A percentile compares a stretch with the other conserved stretches of the same genome.
Evolutionary conservation across 768 basidiomycete species (phyloP).

Genomic region (Naganishia vaughanmartiniae): DNA sequence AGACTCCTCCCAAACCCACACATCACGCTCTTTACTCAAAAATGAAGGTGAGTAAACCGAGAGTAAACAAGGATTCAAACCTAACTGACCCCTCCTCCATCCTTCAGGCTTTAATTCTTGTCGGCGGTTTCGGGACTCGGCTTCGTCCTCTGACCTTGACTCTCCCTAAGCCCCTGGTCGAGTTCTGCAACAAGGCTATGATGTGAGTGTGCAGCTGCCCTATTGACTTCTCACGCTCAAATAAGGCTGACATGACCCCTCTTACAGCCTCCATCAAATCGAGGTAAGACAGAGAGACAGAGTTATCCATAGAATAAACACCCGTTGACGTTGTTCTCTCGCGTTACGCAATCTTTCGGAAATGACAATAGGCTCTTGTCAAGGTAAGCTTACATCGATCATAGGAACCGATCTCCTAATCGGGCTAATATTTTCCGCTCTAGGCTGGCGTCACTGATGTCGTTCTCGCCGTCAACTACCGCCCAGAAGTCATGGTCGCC

Average conservation of each 20-base stretch:
- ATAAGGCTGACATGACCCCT: not conserved
- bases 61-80: not conserved
- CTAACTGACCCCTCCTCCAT: not conserved
- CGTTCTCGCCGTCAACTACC: slow-evolving; percentile 57
- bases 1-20: not conserved
- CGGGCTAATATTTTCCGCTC: not conserved
- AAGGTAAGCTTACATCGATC: slow-evolving; percentile 38
- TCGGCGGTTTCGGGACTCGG: slow-evolving; percentile 58
- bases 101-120: slow-evolving; percentile 55
- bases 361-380: slow-evolving; percentile 51
- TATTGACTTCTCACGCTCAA: not conserved
- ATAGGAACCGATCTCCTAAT: too few relatives aligned
- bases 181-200: slow-evolving; percentile 55
- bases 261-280: slow-evolving; percentile 56
- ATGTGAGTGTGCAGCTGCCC: slow-evolving; percentile 45
- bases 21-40: not conserved
- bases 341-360: not conserved
- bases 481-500: slow-evolving; percentile 57
- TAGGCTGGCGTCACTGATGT: slow-evolving; percentile 57
- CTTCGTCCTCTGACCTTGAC: slow-evolving; percentile 56
- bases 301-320: not conserved
- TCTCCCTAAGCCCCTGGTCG: slow-evolving; percentile 56
- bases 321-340: not conserved
- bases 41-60: slow-evolving; percentile 11
- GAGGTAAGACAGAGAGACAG: slow-evolving; percentile 37